Evolutionary conservation across 495 filamentous ascomycete species (phyloP).

Genomic region (Penicillium egyptiacum): DNA sequence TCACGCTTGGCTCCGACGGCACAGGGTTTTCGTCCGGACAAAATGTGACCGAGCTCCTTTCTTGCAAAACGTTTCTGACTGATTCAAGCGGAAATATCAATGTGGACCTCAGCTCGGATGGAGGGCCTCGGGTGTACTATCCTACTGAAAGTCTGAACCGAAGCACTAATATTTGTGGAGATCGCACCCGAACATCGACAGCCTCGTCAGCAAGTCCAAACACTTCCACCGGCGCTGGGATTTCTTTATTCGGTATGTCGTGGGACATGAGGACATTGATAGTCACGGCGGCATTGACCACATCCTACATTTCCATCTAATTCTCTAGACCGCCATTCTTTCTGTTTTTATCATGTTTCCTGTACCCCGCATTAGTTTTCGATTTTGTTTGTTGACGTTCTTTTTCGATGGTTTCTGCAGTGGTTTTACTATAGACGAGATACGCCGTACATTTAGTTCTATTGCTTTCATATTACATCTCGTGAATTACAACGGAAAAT

Average conservation of each 20-base stretch:
- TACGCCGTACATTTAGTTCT: not conserved
- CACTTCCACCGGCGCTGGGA: constrained; percentile 10
- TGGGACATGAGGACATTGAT: constrained; percentile 8
- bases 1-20: constrained; percentile 18
- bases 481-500: not conserved
- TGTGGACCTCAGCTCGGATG: constrained; percentile 22
- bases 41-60: constrained; percentile 21
- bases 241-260: constrained; percentile 9
- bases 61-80: constrained; percentile 15
- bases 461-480: constrained; percentile 6
- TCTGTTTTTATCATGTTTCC: not conserved
- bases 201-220: constrained; percentile 11
- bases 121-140: constrained; percentile 22
- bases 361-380: not conserved
- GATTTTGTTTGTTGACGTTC: not conserved
- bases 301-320: constrained; percentile 5
- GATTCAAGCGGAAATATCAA: constrained; percentile 19
- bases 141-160: constrained; percentile 19
- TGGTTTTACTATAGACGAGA: constrained; percentile 15
- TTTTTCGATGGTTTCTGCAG: constrained; percentile 3
- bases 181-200: constrained; percentile 14
- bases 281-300: constrained; percentile 6
- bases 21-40: constrained; percentile 18
- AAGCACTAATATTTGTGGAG: constrained; percentile 17
- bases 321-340: constrained; percentile 5